These are phyloP conservation scores for Zopfia rhizophila DNA, from an alignment of 2,329 filamentous ascomycete genomes.

Conservation along the genomic window DNA sequence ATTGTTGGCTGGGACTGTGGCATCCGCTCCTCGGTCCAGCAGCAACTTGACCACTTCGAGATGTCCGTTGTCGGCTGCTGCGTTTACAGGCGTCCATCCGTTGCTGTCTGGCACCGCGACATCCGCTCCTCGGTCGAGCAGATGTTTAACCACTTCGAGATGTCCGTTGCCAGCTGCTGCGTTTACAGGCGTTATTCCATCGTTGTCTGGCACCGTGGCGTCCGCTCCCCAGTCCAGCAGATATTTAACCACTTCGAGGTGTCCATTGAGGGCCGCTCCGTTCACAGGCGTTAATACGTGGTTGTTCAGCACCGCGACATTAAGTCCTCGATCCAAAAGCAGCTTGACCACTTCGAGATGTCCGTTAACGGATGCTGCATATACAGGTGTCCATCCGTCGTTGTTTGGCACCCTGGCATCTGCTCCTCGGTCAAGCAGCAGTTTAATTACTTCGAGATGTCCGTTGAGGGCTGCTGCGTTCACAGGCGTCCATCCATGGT, in stretches of 20 bases:
- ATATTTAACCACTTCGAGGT: not conserved
- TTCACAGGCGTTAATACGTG: not conserved
- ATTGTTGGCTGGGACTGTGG: not conserved
- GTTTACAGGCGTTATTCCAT: not conserved
- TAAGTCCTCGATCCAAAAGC: slow-evolving; percentile 1
- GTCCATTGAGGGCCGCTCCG: slow-evolving; percentile 1
- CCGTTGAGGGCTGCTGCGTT: not conserved
- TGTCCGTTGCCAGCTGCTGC: not conserved
- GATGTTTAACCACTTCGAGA: not conserved
- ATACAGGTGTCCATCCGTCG: not conserved
- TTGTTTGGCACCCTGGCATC: not conserved
- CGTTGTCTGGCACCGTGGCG: slow-evolving; percentile 1
- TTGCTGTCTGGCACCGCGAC: not conserved
- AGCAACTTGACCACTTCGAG: slow-evolving; percentile 2
- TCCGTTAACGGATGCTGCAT: not conserved
- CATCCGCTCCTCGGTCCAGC: not conserved
- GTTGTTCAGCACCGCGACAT: not conserved
- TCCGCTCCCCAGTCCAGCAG: slow-evolving; percentile 5
- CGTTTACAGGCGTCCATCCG: not conserved
- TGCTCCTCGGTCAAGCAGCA: not conserved
- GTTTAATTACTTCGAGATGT: slow-evolving; percentile 1
- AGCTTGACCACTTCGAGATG: slow-evolving; percentile 3
- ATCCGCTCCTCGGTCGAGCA: not conserved
- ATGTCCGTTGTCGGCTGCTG: not conserved
- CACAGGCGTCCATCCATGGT: not conserved